A percentile compares a stretch with the other conserved stretches of the same genome.
These are phyloP conservation scores for Podospora conica DNA, from an alignment of 495 filamentous ascomycete genomes.

Conservation along the genomic window DNA sequence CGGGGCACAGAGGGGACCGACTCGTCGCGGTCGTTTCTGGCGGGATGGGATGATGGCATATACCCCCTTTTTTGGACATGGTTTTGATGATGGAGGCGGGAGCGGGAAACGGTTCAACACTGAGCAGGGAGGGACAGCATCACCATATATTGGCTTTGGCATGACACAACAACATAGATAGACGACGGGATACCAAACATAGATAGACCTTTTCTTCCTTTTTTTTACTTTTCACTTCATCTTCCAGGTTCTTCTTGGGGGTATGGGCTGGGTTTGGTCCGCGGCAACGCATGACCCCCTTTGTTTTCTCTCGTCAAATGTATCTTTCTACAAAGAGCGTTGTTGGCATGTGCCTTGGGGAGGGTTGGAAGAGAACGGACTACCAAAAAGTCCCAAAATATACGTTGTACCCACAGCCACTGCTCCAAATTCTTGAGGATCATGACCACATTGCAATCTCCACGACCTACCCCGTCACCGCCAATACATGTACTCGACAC, in stretches of 20 bases:
- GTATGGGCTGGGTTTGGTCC: background rate
- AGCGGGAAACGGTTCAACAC: background rate
- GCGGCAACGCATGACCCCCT: conserved; percentile 2
- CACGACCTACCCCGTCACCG: no score
- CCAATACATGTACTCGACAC: background rate
- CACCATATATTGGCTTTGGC: background rate
- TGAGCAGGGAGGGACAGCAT: background rate
- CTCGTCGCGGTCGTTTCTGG: background rate
- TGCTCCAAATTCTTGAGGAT: background rate
- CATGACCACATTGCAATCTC: background rate
- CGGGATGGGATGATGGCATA: background rate
- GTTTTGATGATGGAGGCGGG: background rate
- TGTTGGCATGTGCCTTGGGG: background rate
- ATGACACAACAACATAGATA: conserved; percentile 2
- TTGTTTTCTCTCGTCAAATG: conserved; percentile 4
- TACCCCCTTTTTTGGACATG: background rate
- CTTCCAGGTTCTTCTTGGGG: background rate
- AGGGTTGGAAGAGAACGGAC: background rate
- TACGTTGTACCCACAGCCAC: background rate
- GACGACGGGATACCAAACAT: conserved; percentile 8
- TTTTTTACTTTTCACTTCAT: background rate
- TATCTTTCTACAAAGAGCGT: background rate
- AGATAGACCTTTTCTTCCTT: conserved; percentile 4
- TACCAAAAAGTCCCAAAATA: background rate
- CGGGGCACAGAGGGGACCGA: background rate